phyloP scores from a whole-genome alignment of 768 basidiomycete species.

The Rhodotorula sphaerocarpa region DNA sequence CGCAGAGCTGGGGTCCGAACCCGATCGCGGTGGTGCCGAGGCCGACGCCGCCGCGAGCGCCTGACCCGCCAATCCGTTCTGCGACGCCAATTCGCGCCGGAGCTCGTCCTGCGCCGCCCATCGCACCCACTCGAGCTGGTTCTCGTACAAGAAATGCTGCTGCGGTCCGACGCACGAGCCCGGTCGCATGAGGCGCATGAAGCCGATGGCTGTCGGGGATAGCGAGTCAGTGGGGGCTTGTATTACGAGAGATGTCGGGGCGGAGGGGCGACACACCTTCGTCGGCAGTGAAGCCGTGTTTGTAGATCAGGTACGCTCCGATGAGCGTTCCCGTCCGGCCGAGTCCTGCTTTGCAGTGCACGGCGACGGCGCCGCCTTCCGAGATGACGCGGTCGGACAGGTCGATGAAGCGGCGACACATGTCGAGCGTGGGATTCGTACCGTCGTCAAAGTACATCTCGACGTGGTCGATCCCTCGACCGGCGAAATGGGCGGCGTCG shows the following conservation, averaged over 20 bases:
- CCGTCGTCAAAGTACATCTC: constrained; percentile 97
- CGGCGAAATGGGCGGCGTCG: constrained; percentile 68
- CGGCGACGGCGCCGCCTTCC: constrained; percentile 46
- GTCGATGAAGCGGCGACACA: constrained; percentile 83
- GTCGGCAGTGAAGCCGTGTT: constrained; percentile 84
- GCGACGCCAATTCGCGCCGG: constrained; percentile 20
- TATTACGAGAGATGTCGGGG: no score
- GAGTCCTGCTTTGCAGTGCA: constrained; percentile 87
- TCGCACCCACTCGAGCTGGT: constrained; percentile 85
- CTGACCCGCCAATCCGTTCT: not conserved
- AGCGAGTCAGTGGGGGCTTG: not conserved
- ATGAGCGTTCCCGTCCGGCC: constrained; percentile 94
- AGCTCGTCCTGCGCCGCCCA: constrained; percentile 75
- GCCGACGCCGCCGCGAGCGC: not conserved
- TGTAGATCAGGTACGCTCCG: constrained; percentile 97
- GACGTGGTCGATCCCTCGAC: constrained; percentile 76
- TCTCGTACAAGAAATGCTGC: constrained; percentile 81
- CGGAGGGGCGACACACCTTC: constrained; percentile 10
- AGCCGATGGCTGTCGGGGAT: constrained; percentile 77
- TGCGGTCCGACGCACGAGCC: constrained; percentile 63
- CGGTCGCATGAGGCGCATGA: constrained; percentile 95
- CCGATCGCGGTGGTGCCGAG: constrained; percentile 36
- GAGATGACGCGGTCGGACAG: constrained; percentile 70
- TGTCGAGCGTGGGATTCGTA: constrained; percentile 92
- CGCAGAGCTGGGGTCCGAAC: no score